Base-by-base conservation (phyloP, 1,139 yeast species). In the Hanseniaspora gamundiae region DNA sequence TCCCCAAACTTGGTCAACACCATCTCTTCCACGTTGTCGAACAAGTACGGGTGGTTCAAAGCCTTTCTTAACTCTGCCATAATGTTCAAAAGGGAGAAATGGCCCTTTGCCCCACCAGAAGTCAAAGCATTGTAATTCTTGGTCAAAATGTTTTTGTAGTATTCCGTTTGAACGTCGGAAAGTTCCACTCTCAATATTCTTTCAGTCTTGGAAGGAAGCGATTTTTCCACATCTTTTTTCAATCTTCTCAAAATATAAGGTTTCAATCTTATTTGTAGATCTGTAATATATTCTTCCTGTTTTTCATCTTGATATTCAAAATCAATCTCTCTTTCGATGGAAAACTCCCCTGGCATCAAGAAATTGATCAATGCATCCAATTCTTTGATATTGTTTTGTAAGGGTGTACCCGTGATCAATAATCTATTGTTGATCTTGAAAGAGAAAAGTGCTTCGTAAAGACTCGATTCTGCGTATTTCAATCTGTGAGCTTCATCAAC, bases 401-500 rank as follows among this genome's bases (percentile, higher is more conserved):
- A 71, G 3, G 99, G 99, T 1, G 99, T 93, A 66, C 99, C 99
- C 4, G 99, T 93, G 52, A 93, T 93, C 50, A 93, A 72, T 48
- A 93, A 67, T 52, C 97, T 71, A 62, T 93, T 91, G 4, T 80
- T 73, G 14, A 83, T 93, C 54, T 78, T 82, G 65, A 93, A 87
- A 53, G 83, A 84, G 52, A 71, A 74, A 48, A 93, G 71, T 1
- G 95, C 80, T 58, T 88, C 96, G 58, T 91, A 91, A 41, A 93
- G 67, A 0, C 97, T 88, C 30, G 94, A 81, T 60, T 88, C 97
- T 0, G 95, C 84, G 58, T 93, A 93, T 55, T 93, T 93, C 57
- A 93, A 71, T 57, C 98, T 74, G 66, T 93, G 99, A 2, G 98
- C 99, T 66, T 93, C 99, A 63, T 93, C 99, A 35, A 93, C 97